Evolutionary conservation across 1,284 basidiomycete species (phyloP), one percentile per base, ranked within the genome.

Genomic region (Ustilago esculenta): DNA sequence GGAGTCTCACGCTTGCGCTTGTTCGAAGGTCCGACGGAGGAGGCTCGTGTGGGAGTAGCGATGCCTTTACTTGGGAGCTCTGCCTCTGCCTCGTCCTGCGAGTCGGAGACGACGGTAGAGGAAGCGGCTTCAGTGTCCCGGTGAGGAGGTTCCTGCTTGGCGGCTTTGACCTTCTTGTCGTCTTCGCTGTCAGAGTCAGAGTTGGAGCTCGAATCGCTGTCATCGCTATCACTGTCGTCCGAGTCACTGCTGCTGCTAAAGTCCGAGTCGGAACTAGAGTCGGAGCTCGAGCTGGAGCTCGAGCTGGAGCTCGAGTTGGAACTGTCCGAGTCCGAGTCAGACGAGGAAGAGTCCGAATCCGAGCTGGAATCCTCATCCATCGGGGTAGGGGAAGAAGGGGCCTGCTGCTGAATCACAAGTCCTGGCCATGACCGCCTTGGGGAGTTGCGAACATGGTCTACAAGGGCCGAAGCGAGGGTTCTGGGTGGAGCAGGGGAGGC

Each of bases 51-150:
- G 14, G 58, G 65, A 2, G 66, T 64, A 23, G 59, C 58, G 5
- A 69, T 34, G 30, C 59, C 66, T 9, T 58, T 69, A 48, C 66
- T 64, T 5, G 54, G 43, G 9, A 64, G 36, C 20, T 63, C 46
- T 2, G 66, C 66, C 46, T 69, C 66, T 3, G 66, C 52, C 50
- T 69, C 66, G 30, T 63, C 66, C 41, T 63, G 66, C 46, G 66
- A 69, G 36, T 69, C 66, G 3, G 59, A 63, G 4, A 54, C 55
- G 23, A 63, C 23, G 21, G 61, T 65, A 9, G 55, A 58, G 11
- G 55, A 58, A n/a, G 61, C 61, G 17, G 49, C 61, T 27, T 65
- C 61, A 18, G 30, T 46, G 43, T 65, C 61, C 45, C 58, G 61
- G 33, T 52, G 49, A 6, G 63, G 56, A n/a, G 42, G 8, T 5